Evolutionary conservation across 345 rosid genomes (phyloP), one percentile per base, ranked within the genome.

Genomic region (Murraya paniculata): DNA sequence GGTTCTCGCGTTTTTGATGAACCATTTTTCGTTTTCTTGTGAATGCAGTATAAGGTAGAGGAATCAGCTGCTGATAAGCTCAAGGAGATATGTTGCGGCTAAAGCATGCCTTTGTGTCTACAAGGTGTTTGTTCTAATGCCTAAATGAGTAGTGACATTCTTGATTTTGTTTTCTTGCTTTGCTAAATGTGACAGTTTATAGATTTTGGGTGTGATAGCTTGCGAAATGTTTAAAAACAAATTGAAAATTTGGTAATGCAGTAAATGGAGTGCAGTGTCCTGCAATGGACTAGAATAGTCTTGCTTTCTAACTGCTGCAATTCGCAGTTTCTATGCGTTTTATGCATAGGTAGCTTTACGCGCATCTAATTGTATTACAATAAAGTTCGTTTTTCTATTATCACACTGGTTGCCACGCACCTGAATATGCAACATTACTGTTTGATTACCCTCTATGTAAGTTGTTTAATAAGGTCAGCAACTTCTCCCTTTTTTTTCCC

Each of bases 31-130:
- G 10, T 48, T 55, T 61, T 79, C 8, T 57, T 78, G n/a, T 36
- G 45, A 77, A 65, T 81, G 67, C 84, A 94, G 98, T 96, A 94
- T 78, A 91, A 92, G 50, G 92, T 91, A 76, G 95, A 92, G 48
- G 93, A 92, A 87, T 88, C 92, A 5, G 91, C 89, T 1, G 98
- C 90, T 5, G 74, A 80, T 27, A 87, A 77, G 81, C n/a, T 91
- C 86, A 93, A 87, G 78, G 84, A 81, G 71, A 77, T 89, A 19
- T 93, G 95, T 73, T 74, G 75, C 41, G 78, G 83, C 58, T 84
- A 58, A 80, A 70, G 64, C 53, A n/a, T 4, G 36, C 13, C 9
- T 0, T 9, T 27, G 21, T 69, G 91, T 75, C 39, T 58, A 41
- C 82, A 77, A 88, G n/a, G 19, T 84, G 92, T 83, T 89, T 90